Evolutionary conservation across 495 filamentous ascomycete genomes (phyloP).

Genomic region (Penicillium chermesinum): DNA sequence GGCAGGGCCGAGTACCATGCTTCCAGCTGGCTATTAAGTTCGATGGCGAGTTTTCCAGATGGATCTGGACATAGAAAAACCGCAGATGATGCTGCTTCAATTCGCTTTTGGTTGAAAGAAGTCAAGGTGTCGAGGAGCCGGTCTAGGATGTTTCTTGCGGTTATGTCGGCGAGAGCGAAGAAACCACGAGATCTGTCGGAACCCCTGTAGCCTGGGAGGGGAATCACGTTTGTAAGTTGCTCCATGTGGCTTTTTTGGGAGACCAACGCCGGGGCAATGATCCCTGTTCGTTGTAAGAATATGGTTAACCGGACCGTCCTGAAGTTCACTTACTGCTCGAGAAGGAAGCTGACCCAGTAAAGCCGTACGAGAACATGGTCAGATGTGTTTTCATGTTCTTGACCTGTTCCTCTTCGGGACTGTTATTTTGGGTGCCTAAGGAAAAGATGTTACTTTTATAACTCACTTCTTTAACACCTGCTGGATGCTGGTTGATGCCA

Average conservation of each 20-base stretch:
- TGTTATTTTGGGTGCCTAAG: too few relatives aligned
- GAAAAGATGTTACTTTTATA: too few relatives aligned
- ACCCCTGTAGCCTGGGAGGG: background rate
- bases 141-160: background rate
- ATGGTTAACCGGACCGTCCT: too few relatives aligned
- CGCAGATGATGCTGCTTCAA: background rate
- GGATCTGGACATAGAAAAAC: background rate
- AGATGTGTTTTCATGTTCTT: background rate
- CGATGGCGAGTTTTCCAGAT: background rate
- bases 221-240: background rate
- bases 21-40: background rate
- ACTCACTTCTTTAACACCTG: background rate
- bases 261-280: background rate
- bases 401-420: too few relatives aligned
- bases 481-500: background rate
- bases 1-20: background rate
- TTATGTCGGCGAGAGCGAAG: background rate
- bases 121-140: background rate
- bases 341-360: background rate
- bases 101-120: background rate
- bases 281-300: too few relatives aligned
- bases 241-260: background rate
- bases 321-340: background rate
- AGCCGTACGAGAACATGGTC: background rate
- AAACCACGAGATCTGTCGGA: background rate